Base-by-base conservation (phyloP, 352 stramenopile species). In the Globisporangium megalacanthum region DNA sequence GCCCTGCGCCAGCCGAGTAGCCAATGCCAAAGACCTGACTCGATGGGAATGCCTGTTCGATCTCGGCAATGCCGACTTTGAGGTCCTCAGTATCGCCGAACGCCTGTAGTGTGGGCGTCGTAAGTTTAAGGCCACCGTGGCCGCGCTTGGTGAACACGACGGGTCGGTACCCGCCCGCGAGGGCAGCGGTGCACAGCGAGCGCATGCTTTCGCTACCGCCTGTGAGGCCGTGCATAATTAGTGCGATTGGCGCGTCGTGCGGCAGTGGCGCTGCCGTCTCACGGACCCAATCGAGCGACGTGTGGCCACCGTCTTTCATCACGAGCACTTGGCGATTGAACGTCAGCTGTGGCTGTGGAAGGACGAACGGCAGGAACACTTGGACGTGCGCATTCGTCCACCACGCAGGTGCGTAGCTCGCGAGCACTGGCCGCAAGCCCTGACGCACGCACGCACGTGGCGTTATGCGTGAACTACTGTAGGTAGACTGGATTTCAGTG, bases 141-240 rank as follows among this genome's bases (percentile, higher is more conserved):
- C 83, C 83, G 50, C 83, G 74, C 68, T 94, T 94, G 65, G 92
- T 94, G 56, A 92, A 94, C 20, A 89, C 83, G 8, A 94, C 83
- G 5, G 83, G 81, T 3, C 83, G 77, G 66, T 88, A 92, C 8
- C 83, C 83, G 29, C 74, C 65, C 2, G 49, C 25, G 25, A 89
- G 54, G 14, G 83, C 83, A 48, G 88, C 78, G 8, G 77, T 75
- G 61, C 79, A 89, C 8, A 88, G 65, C 44, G 71, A 81, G 6
- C 72, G 69, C 77, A 88, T 88, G 54, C 61, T 80, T 31, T 63
- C 49, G 58, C 77, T 89, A 64, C 79, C 85, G 17, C 83, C 77
- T 0, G 83, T 88, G 49, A 90, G 70, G 31, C 80, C 79, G 54
- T 89, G 78, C 60, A 90, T 69, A 35, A 92, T 73, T 36, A 92